Conservation (phyloP, 495 filamentous ascomycete genomes). For the Hyaloscypha finlandica region DNA sequence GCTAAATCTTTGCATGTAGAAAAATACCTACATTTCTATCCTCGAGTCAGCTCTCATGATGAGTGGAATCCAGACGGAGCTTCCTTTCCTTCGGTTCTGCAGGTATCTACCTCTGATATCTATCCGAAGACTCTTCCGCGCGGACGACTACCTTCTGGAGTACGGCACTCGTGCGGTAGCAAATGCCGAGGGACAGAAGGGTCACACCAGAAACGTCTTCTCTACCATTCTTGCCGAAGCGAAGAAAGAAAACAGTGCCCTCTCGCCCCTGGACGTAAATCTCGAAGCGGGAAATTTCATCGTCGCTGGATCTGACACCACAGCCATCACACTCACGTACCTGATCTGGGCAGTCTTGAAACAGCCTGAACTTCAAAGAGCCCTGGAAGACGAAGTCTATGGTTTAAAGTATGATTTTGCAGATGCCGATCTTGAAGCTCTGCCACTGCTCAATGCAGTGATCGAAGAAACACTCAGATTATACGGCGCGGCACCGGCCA, state of each 20-base stretch:
- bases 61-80: conserved; percentile 69
- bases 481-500: conserved; percentile 82
- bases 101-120: not conserved
- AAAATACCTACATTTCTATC: conserved; percentile 50
- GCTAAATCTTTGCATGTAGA: conserved; percentile 25
- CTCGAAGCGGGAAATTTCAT: conserved; percentile 35
- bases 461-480: conserved; percentile 87
- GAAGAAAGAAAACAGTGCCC: conserved; percentile 80
- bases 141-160: not conserved
- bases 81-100: not conserved
- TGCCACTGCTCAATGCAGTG: conserved; percentile 57
- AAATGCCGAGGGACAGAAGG: not conserved
- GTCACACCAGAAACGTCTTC: not conserved
- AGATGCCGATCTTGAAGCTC: not conserved
- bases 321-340: conserved; percentile 82
- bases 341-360: conserved; percentile 66
- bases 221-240: conserved; percentile 45
- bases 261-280: conserved; percentile 64
- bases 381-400: conserved; percentile 57
- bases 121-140: not conserved
- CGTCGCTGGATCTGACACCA: conserved; percentile 86
- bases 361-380: conserved; percentile 63
- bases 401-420: not conserved
- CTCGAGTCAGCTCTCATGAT: conserved; percentile 50
- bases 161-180: not conserved